These are phyloP conservation scores for Aureoboletus auriporus DNA, from an alignment of 768 basidiomycete genomes.

Conservation along the genomic window DNA sequence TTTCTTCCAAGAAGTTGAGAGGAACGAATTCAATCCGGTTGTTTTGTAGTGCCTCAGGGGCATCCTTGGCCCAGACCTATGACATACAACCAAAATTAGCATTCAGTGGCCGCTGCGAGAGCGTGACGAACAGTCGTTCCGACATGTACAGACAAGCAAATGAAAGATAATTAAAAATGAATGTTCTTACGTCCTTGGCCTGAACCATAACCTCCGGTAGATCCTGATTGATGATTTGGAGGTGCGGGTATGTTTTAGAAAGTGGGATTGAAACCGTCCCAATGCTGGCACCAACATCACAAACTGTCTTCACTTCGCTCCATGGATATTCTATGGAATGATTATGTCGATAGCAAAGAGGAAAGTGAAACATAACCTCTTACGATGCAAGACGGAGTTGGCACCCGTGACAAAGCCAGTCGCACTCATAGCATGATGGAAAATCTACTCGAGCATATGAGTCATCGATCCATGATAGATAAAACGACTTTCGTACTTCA, in stretches of 20 bases:
- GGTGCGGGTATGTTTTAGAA: constrained; percentile 22
- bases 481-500: constrained; percentile 2
- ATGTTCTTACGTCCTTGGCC: constrained; percentile 11
- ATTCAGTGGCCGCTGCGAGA: too few relatives aligned
- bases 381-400: constrained; percentile 21
- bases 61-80: constrained; percentile 23
- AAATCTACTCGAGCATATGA: constrained; percentile 8
- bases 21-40: constrained; percentile 25
- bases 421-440: constrained; percentile 22
- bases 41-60: constrained; percentile 22
- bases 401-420: constrained; percentile 21
- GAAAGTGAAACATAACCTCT: neutral
- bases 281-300: constrained; percentile 35
- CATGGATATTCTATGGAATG: constrained; percentile 30
- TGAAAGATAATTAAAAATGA: neutral
- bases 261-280: constrained; percentile 31
- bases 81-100: too few relatives aligned
- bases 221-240: constrained; percentile 32
- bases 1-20: constrained; percentile 29
- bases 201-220: constrained; percentile 22
- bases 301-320: constrained; percentile 23
- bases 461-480: neutral
- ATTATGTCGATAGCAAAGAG: neutral
- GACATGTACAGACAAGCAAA: too few relatives aligned
- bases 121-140: too few relatives aligned